phyloP scores from a whole-genome alignment of 2,329 filamentous ascomycete genomes.

The Colletotrichum endophyticum region DNA sequence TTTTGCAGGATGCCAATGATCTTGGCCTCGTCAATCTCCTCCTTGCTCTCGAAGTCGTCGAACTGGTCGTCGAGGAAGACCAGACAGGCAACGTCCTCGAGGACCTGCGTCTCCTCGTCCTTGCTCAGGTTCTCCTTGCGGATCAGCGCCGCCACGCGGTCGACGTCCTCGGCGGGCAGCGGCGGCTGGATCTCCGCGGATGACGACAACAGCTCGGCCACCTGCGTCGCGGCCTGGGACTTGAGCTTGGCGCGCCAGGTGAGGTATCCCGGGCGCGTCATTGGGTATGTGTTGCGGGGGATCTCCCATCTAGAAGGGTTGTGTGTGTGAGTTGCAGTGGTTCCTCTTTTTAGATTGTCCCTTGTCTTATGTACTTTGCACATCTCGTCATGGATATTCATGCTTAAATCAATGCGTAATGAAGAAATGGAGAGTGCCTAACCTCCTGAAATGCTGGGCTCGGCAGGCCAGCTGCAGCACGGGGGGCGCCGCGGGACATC shows the following conservation, averaged over 20 bases:
- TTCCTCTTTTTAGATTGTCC: background rate
- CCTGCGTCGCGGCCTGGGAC: constrained; percentile 60
- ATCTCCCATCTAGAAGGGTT: constrained; percentile 73
- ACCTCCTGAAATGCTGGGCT: constrained; percentile 82
- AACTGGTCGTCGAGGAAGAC: constrained; percentile 90
- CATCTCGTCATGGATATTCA: background rate
- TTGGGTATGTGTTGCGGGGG: constrained; percentile 74
- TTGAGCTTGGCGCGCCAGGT: constrained; percentile 80
- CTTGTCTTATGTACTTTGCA: background rate
- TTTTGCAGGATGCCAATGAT: constrained; percentile 73
- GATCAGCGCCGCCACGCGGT: constrained; percentile 72
- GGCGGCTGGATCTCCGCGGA: constrained; percentile 39
- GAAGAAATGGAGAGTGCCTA: background rate
- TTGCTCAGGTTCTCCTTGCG: constrained; percentile 76
- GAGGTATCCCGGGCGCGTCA: constrained; percentile 78
- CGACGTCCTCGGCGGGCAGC: constrained; percentile 55
- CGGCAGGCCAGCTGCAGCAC: constrained; percentile 77
- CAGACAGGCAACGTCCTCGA: constrained; percentile 87
- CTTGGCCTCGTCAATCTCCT: constrained; percentile 76
- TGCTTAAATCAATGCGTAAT: background rate
- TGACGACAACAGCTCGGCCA: constrained; percentile 59
- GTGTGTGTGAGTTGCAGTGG: constrained; percentile 5
- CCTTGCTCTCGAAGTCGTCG: constrained; percentile 74
- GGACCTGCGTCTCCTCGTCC: constrained; percentile 68
- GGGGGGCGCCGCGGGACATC: constrained; percentile 66